Evolutionary conservation across 108 stramenopile species (phyloP), one percentile per base, ranked within the genome.

Genomic region (Conticribra guillardii): DNA sequence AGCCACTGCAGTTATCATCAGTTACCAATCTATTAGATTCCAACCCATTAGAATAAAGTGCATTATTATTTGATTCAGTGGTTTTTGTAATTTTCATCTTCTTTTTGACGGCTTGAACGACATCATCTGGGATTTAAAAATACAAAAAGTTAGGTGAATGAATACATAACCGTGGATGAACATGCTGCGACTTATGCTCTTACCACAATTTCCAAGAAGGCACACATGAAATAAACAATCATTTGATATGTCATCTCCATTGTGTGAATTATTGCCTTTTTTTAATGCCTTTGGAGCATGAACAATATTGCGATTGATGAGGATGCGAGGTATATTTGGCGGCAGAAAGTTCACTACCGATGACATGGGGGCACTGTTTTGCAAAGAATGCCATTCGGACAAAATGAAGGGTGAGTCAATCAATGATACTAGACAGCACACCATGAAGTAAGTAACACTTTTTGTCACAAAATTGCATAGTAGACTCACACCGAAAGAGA

Each of bases 251-350:
- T 73, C 71, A 66, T 54, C 34, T 29, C 55, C 54, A 4, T 48
- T 47, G 21, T 86, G 73, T 52, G 70, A 21, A 18, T 74, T 71
- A 9, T 73, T 58, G 2, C 79, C 59, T 15, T 57, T 37, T 0
- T 32, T 46, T 15, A 60, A 60, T 33, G n/a, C 7, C 21, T 50
- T 69, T 17, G 69, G 46, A 31, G 88, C 87, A 75, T 79, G 67
- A 7, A 92, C 90, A 32, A 90, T 64, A 31, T 87, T 88, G 17
- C 89, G 89, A 74, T 95, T 95, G 71, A 95, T 92, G 21, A 95
- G 67, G 52, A 92, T 85, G 5, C 91, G 83, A 16, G 88, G 89
- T 21, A 95, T 87, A 41, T 64, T 54, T 21, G 72, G 53, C 11
- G 85, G 87, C 2, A 92, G 53, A 66, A 80, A 91, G 18, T 79